Conservation (phyloP, 208 protist species). For the Phytomonas sp. region DNA sequence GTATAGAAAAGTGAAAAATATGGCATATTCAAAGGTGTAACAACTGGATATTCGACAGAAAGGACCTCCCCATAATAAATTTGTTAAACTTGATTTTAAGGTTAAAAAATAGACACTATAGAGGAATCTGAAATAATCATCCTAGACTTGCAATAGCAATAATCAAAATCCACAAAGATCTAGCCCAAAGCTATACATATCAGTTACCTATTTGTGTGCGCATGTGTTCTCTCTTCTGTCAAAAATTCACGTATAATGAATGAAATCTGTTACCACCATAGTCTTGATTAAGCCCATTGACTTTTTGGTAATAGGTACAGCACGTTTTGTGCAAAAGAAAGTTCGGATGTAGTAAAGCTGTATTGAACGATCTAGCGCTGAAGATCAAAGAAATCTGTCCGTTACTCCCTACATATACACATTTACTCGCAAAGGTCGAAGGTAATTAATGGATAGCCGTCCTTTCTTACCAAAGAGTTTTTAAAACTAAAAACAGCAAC, state of each 20-base stretch:
- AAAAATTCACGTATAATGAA: too few species aligned
- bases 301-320: not conserved
- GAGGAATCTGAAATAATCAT: not conserved
- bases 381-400: not conserved
- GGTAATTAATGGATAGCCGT: not conserved
- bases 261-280: too few species aligned
- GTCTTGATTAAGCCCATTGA: not conserved
- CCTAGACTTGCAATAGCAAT: not conserved
- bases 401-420: not conserved
- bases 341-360: not conserved
- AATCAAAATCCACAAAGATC: not conserved
- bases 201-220: not conserved
- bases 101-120: not conserved
- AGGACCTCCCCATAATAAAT: not conserved
- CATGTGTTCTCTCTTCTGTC: too few species aligned
- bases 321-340: not conserved
- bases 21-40: not conserved
- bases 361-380: not conserved
- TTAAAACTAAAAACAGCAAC: not conserved
- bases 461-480: not conserved
- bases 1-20: not conserved
- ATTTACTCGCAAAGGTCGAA: not conserved
- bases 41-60: not conserved
- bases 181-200: not conserved
- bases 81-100: conserved; percentile 2